Base-by-base conservation (phyloP, 2,329 filamentous ascomycete genomes). In the Cercospora sojina region DNA sequence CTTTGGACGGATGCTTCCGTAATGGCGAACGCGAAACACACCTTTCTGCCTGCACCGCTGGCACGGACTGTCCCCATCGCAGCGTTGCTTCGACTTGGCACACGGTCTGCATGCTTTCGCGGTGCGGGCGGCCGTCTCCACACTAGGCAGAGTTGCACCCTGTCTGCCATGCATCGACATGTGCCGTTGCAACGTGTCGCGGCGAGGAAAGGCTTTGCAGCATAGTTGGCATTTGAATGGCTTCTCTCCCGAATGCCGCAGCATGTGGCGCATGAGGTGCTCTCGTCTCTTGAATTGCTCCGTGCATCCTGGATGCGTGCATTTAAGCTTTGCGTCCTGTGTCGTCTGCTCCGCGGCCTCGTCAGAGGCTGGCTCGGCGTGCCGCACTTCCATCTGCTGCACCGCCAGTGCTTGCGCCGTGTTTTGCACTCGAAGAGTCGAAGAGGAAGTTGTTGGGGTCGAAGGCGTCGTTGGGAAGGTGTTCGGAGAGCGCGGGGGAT, bases 281-380 rank as follows among this genome's bases (percentile, higher is more conserved):
- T 61, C 59, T 61, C 59, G 38, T 61, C 59, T 41, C 41, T 61
- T 51, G 59, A 61, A 61, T 41, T 31, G 35, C 29, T 61, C 59
- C 18, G 38, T 12, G 31, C 59, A 61, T 29, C 57, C 57, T 59
- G 57, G 38, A 27, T 27, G 16, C 18, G 59, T 61, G 38, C 59
- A 61, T 35, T 51, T 61, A 49, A 61, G 59, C 29, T 61, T 61
- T n/a, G 59, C 38, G 18, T 60, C 38, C 20, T 49, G 59, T 51
- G 27, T 12, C 12, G 59, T 51, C n/a, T 16, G 27, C 38, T 49
- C 38, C 16, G 25, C 59, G 59, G 59, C 43, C 38, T 61, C 59
- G 59, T 61, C 59, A 61, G 23, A 61, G 20, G 58, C 58, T 49
- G 43, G 59, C 23, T 61, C 25, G 38, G 25, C 59, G 13, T 61